Evolutionary conservation across 2,329 filamentous ascomycete species (phyloP).

Genomic region (Scytalidium sp.): DNA sequence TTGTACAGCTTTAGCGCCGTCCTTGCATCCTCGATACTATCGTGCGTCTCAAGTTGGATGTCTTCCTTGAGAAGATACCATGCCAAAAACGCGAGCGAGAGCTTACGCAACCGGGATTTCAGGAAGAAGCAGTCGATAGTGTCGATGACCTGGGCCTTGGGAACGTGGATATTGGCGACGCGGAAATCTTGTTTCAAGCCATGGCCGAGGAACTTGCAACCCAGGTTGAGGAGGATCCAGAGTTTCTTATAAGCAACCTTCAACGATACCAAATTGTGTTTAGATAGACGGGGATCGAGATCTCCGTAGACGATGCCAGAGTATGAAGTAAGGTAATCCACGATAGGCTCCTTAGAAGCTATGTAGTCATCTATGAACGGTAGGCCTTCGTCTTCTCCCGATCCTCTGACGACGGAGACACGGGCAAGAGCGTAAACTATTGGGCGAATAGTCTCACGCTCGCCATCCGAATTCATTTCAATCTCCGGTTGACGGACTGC

Average conservation of each 20-base stretch:
- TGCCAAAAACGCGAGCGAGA: constrained; percentile 87
- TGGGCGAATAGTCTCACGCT: constrained; percentile 86
- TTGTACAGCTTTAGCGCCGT: constrained; percentile 86
- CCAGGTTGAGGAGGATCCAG: constrained; percentile 92
- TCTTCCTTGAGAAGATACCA: constrained; percentile 90
- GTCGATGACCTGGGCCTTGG: constrained; percentile 85
- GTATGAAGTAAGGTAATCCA: constrained; percentile 93
- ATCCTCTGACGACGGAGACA: constrained; percentile 83
- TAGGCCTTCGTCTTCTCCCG: constrained; percentile 72
- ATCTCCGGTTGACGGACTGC: constrained; percentile 90
- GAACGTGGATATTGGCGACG: constrained; percentile 96
- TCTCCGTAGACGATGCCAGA: constrained; percentile 88
- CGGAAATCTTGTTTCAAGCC: constrained; percentile 94
- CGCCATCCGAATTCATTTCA: constrained; percentile 92
- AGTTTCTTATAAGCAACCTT: constrained; percentile 97
- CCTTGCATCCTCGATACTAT: constrained; percentile 91
- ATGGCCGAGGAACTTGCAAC: constrained; percentile 91
- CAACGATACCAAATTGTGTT: constrained; percentile 79
- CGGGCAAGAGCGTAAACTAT: constrained; percentile 90
- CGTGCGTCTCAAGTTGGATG: constrained; percentile 89
- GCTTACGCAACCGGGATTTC: constrained; percentile 74
- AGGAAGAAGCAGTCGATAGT: constrained; percentile 91
- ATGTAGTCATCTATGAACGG: constrained; percentile 99
- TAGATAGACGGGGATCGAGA: constrained; percentile 73
- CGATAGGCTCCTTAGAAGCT: constrained; percentile 81